phyloP scores from a whole-genome alignment of 495 filamentous ascomycete genomes.

The Aspergillus kassunensis region DNA sequence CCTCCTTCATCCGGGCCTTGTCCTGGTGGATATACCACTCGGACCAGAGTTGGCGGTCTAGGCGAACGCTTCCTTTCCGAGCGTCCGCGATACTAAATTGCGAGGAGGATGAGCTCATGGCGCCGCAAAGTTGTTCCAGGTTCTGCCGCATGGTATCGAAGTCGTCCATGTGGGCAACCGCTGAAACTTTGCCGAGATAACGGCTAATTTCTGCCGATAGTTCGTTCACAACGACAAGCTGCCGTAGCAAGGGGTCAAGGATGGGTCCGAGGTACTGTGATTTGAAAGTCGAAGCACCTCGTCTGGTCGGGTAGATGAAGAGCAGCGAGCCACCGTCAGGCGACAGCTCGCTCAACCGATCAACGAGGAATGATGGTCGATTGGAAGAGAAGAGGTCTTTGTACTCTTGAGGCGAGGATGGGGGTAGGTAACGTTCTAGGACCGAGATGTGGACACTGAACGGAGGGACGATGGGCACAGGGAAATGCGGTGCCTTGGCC shows the following conservation, averaged over 20 bases:
- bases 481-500: conserved; percentile 39
- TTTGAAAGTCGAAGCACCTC: conserved; percentile 61
- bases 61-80: conserved; percentile 46
- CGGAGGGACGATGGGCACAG: conserved; percentile 61
- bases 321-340: conserved; percentile 55
- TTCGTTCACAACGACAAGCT: conserved; percentile 59
- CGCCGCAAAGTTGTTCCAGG: conserved; percentile 45
- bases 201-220: conserved; percentile 57
- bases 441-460: conserved; percentile 61
- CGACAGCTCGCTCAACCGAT: conserved; percentile 62
- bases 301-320: conserved; percentile 67
- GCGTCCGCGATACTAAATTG: conserved; percentile 50
- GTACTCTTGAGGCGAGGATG: conserved; percentile 57
- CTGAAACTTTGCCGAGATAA: conserved; percentile 54
- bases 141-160: conserved; percentile 52
- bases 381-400: conserved; percentile 54
- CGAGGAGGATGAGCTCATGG: conserved; percentile 39
- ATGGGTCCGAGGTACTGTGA: conserved; percentile 62
- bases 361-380: conserved; percentile 59
- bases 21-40: conserved; percentile 75
- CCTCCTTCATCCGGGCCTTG: conserved; percentile 57
- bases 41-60: conserved; percentile 58
- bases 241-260: conserved; percentile 62
- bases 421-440: conserved; percentile 69
- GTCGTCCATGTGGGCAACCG: conserved; percentile 55